phyloP scores from a whole-genome alignment of 768 basidiomycete species.

The Tricholomella constricta region DNA sequence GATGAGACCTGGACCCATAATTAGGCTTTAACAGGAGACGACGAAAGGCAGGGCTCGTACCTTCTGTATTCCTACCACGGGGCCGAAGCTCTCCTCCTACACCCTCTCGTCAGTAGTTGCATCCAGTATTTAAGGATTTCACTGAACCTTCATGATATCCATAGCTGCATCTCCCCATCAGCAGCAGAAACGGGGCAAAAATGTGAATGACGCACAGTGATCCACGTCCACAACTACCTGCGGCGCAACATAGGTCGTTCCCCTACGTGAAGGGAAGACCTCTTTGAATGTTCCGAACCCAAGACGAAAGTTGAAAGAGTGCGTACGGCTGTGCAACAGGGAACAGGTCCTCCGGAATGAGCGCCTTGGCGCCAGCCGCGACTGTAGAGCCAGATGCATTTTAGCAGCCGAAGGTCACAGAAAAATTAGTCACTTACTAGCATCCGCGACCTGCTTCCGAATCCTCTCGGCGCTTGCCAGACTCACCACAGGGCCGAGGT shows the following conservation, averaged over 20 bases:
- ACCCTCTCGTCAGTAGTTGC: slow-evolving; percentile 1
- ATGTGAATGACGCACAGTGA: slow-evolving; percentile 61
- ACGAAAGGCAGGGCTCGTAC: no score
- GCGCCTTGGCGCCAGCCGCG: slow-evolving; percentile 72
- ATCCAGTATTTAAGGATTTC: not conserved
- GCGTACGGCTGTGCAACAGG: slow-evolving; percentile 67
- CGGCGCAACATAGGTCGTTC: slow-evolving; percentile 86
- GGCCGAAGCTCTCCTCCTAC: slow-evolving; percentile 91
- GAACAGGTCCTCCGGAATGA: slow-evolving; percentile 71
- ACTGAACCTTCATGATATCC: slow-evolving; percentile 85
- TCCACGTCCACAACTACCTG: slow-evolving; percentile 89
- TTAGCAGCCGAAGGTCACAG: not conserved
- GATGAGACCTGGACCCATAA: slow-evolving; percentile 57
- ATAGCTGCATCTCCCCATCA: slow-evolving; percentile 52
- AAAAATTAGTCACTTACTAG: slow-evolving; percentile 48
- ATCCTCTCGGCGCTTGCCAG: slow-evolving; percentile 84
- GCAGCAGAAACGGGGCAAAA: slow-evolving; percentile 5
- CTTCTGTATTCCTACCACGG: slow-evolving; percentile 91
- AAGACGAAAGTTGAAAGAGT: not conserved
- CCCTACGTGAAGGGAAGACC: slow-evolving; percentile 41
- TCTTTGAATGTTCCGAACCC: not conserved
- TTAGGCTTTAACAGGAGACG: not conserved
- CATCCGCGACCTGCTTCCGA: slow-evolving; percentile 83
- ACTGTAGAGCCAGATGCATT: slow-evolving; percentile 41
- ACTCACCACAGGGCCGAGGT: slow-evolving; percentile 92